Evolutionary conservation across 768 basidiomycete species (phyloP), one percentile per base, ranked within the genome.

Genomic region (Mycena epipterygia): DNA sequence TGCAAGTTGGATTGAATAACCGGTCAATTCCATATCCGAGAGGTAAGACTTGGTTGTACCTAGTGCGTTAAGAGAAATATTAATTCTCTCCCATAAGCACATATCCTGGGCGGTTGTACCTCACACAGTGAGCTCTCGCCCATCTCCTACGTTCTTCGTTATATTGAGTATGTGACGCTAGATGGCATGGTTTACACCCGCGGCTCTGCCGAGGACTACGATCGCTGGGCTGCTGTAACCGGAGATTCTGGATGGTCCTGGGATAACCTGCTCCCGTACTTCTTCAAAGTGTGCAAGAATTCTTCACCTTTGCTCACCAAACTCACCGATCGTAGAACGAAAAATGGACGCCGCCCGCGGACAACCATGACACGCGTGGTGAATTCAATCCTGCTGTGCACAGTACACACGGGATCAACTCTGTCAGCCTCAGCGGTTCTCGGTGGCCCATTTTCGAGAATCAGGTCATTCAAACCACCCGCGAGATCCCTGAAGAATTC

Each of bases 331-430:
- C 30, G 57, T 14, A 85, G 84, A 79, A 79, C 70, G 85, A 86
- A 71, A 76, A 72, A 41, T 81, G 76, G 65, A 71, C 69, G 3
- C 68, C 77, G 14, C 83, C 85, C 8, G 77, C 77, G 11, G 83
- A 84, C 60, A 60, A 75, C 21, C 84, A 84, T 58, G 77, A 84
- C 65, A 82, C 75, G 44, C 76, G 75, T 9, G 82, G 83, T 12
- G 76, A 85, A 70, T 82, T 79, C 64, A 68, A 82, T 62, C 82
- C 85, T 5, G 41, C 72, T 1, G 65, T 82, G 30, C 84, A 85
- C 68, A 78, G 83, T 13, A 75, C 73, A 23, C 48, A 73, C 19
- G 84, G 85, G 14, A 74, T 75, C 11, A 74, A 74, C 41, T 64
- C 68, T 0, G 79, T 81, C 57, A 81, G 79, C 60, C 74, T 84